Percentiles rank a stretch among this genome's conserved stretches.
Conservation (phyloP, 2,329 filamentous ascomycete species). For the Pseudocercospora macadamiae region DNA sequence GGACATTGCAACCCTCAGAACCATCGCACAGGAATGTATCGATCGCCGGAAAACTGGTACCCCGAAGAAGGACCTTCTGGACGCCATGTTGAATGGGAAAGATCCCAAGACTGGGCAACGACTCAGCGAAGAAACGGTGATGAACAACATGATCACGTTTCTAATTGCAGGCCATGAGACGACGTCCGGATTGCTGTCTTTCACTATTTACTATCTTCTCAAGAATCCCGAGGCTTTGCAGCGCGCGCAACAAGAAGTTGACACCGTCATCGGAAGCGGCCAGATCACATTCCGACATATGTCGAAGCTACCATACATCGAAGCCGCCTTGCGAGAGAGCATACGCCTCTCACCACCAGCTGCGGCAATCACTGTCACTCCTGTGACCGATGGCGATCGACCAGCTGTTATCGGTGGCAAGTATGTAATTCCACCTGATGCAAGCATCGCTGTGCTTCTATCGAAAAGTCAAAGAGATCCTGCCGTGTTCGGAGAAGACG, state of each 20-base stretch:
- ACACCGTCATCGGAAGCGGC: conserved; percentile 63
- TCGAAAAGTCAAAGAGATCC: conserved; percentile 63
- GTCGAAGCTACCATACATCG: conserved; percentile 66
- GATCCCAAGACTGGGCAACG: conserved; percentile 66
- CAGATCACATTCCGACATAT: conserved; percentile 64
- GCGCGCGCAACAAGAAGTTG: conserved; percentile 69
- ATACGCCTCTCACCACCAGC: conserved; percentile 65
- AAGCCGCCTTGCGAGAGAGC: conserved; percentile 67
- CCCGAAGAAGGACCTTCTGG: conserved; percentile 64
- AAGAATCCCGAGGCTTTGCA: conserved; percentile 63
- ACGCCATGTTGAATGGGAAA: conserved; percentile 68
- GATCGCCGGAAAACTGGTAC: conserved; percentile 65
- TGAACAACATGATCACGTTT: conserved; percentile 70
- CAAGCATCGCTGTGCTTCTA: conserved; percentile 56
- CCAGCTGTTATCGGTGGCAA: conserved; percentile 59
- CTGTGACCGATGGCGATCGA: neutral
- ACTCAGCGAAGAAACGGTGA: conserved; percentile 64
- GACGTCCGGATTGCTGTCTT: conserved; percentile 67
- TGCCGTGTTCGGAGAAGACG: conserved; percentile 66
- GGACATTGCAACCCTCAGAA: conserved; percentile 59
- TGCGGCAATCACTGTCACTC: conserved; percentile 49
- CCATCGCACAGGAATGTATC: conserved; percentile 66
- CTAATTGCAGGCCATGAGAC: conserved; percentile 73
- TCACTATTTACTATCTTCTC: conserved; percentile 66
- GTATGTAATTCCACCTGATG: conserved; percentile 59